phyloP scores from a whole-genome alignment of 768 basidiomycete species.

The Boletus tomentosulus region DNA sequence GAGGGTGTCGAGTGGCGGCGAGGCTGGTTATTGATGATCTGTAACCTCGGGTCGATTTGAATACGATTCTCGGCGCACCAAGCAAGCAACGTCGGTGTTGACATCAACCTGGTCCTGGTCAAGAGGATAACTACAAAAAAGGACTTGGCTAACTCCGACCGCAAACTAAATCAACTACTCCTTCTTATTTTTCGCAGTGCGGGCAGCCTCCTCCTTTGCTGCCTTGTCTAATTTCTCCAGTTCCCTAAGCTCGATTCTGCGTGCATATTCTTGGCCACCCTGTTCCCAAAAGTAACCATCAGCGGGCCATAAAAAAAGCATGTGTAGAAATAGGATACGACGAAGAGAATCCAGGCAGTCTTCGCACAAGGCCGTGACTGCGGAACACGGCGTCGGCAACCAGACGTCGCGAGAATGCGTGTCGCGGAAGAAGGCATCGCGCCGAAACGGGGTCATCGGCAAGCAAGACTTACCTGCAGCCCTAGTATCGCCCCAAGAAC shows the following conservation, averaged over 20 bases:
- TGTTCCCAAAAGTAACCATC: conserved; percentile 31
- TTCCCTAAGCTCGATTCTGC: conserved; percentile 50
- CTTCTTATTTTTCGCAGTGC: conserved; percentile 29
- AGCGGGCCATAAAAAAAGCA: conserved; percentile 8
- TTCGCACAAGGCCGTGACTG: not conserved
- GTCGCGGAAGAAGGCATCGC: not conserved
- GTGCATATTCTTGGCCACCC: conserved; percentile 85
- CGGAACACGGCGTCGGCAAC: conserved; percentile 10
- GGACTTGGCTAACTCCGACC: conserved; percentile 17
- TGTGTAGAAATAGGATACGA: conserved; percentile 9
- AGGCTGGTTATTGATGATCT: conserved; percentile 22
- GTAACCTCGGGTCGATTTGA: conserved; percentile 43
- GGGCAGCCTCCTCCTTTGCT: conserved; percentile 22
- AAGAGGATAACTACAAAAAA: conserved; percentile 19
- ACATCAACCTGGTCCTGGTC: conserved; percentile 12
- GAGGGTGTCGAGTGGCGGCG: too few species aligned
- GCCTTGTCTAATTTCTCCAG: conserved; percentile 38
- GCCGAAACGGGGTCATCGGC: not conserved
- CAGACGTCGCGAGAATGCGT: conserved; percentile 1
- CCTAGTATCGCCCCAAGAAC: conserved; percentile 60
- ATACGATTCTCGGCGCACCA: conserved; percentile 50
- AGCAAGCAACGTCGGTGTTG: conserved; percentile 30
- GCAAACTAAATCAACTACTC: conserved; percentile 12
- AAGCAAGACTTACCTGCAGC: conserved; percentile 58
- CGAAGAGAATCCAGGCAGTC: not conserved